phyloP scores from a whole-genome alignment of 106 monocot species.

The Xerophyta viscosa region DNA sequence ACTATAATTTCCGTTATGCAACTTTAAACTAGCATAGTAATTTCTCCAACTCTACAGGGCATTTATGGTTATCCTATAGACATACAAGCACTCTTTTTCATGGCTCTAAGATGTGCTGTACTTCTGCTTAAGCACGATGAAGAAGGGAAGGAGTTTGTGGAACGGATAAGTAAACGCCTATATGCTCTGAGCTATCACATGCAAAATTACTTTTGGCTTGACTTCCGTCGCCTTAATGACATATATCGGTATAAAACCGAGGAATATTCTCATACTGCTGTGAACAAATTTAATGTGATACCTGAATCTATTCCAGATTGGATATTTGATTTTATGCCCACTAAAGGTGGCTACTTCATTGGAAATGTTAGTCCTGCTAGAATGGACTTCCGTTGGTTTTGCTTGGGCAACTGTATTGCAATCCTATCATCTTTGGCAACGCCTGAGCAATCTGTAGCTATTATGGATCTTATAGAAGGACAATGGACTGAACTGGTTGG shows the following conservation, averaged over 20 bases:
- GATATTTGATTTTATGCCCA: constrained; percentile 38
- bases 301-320: constrained; percentile 32
- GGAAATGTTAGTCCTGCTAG: constrained; percentile 39
- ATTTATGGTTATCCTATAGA: constrained; percentile 38
- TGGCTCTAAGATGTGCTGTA: constrained; percentile 32
- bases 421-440: constrained; percentile 29
- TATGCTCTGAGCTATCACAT: constrained; percentile 28
- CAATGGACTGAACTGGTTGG: constrained; percentile 27
- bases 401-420: constrained; percentile 29
- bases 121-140: constrained; percentile 24
- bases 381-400: constrained; percentile 38
- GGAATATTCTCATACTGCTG: constrained; percentile 33
- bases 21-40: too few relatives aligned
- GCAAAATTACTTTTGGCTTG: constrained; percentile 30
- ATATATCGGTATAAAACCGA: constrained; percentile 36
- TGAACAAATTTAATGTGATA: constrained; percentile 39
- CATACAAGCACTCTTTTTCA: constrained; percentile 39
- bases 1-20: too few relatives aligned
- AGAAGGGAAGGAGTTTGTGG: constrained; percentile 28
- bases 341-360: constrained; percentile 24
- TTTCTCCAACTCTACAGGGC: constrained; percentile 16
- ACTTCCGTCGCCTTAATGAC: constrained; percentile 26
- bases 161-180: constrained; percentile 23
- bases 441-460: constrained; percentile 25
- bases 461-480: constrained; percentile 35